A percentile compares a stretch with the other conserved stretches of the same genome.
Evolutionary conservation across 2,329 filamentous ascomycete species (phyloP).

Genomic region (Camillea tinctor): DNA sequence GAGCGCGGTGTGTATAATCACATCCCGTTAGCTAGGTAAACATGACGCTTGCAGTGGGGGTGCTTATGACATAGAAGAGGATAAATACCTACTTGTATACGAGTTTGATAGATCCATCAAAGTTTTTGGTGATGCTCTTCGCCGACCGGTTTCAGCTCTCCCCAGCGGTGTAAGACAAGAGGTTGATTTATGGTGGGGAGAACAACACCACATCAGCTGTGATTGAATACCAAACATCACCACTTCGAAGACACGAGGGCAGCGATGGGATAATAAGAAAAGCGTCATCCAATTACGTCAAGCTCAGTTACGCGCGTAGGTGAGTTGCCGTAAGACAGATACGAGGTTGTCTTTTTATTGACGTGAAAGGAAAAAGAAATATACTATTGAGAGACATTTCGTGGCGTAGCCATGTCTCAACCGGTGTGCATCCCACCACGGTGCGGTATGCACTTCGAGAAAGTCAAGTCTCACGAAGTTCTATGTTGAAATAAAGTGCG

Average conservation of each 20-base stretch:
- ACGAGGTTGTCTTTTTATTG: background rate
- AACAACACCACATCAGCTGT: background rate
- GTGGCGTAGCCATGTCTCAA: background rate
- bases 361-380: background rate
- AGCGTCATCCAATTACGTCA: background rate
- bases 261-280: background rate
- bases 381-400: background rate
- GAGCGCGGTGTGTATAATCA: background rate
- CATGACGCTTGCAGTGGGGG: background rate
- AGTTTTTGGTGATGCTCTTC: background rate
- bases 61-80: background rate
- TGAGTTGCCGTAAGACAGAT: background rate
- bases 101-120: background rate
- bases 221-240: background rate
- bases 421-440: background rate
- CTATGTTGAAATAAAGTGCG: background rate
- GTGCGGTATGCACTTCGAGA: background rate
- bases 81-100: background rate
- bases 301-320: background rate
- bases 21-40: background rate
- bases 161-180: background rate
- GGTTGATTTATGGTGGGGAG: background rate
- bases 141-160: background rate
- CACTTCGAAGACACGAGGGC: background rate
- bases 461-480: background rate